Conservation (phyloP, 2,329 filamentous ascomycete genomes). For the Colletotrichum incanum region DNA sequence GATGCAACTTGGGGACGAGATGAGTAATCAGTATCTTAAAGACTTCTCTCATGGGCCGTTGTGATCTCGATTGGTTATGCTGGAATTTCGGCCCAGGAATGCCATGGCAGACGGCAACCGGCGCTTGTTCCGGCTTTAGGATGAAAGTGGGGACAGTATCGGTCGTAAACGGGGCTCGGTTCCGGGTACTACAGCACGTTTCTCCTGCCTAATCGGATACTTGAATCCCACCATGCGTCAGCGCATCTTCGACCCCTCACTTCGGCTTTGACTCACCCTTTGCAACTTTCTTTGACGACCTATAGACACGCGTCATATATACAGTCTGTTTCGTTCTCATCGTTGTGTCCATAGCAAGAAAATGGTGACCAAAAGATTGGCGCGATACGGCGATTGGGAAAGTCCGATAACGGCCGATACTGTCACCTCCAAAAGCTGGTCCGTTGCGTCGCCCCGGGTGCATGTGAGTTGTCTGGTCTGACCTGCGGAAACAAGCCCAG, state of each 20-base stretch:
- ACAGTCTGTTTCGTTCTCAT: too few relatives aligned
- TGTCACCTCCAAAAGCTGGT: constrained; percentile 54
- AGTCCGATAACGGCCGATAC: constrained; percentile 57
- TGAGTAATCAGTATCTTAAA: neutral
- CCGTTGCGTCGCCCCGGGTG: constrained; percentile 54
- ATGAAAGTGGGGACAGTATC: neutral
- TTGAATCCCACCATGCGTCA: neutral
- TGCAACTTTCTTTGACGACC: neutral
- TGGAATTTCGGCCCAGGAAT: neutral
- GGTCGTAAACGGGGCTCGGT: constrained; percentile 4
- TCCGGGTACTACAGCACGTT: constrained; percentile 1
- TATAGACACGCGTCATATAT: too few relatives aligned
- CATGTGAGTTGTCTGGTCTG: constrained; percentile 49
- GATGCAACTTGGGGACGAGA: neutral
- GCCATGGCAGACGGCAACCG: neutral
- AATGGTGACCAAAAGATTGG: constrained; percentile 49
- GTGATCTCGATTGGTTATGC: neutral
- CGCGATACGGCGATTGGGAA: constrained; percentile 57
- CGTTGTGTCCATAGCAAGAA: neutral
- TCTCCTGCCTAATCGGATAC: neutral
- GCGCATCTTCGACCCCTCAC: constrained; percentile 2
- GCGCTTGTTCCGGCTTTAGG: neutral
- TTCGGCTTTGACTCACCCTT: neutral
- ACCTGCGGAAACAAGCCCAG: neutral
- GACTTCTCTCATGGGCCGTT: too few relatives aligned